phyloP scores from a whole-genome alignment of 2,329 filamentous ascomycete genomes.

The Trichoderma polysporum region DNA sequence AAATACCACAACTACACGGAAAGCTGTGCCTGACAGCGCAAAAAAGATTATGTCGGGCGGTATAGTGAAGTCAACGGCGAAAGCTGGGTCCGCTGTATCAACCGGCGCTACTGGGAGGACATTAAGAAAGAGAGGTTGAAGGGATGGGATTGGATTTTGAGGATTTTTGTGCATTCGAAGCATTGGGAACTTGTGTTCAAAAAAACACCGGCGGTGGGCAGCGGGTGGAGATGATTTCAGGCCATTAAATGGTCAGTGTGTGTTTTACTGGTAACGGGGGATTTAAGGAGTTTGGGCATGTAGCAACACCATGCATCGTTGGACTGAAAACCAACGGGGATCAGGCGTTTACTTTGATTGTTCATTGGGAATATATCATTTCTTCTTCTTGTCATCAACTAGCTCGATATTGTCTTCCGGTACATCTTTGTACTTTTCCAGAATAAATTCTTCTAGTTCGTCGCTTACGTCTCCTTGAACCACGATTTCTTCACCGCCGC shows the following conservation, averaged over 20 bases:
- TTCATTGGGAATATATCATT: slow-evolving; percentile 37
- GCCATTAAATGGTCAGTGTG: not conserved
- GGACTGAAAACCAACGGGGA: not conserved
- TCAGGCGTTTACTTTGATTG: slow-evolving; percentile 3
- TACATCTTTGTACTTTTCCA: slow-evolving; percentile 85
- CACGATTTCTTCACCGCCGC: slow-evolving; percentile 91
- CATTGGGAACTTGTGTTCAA: not conserved
- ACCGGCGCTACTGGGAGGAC: slow-evolving; percentile 51
- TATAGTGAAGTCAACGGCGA: slow-evolving; percentile 47
- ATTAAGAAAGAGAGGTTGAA: slow-evolving; percentile 53
- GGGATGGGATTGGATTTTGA: not conserved
- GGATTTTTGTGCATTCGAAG: not conserved
- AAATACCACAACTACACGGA: slow-evolving; percentile 43
- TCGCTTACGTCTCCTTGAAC: slow-evolving; percentile 96
- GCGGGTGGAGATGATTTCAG: not conserved
- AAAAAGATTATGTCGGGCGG: slow-evolving; percentile 52
- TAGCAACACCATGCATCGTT: slow-evolving; percentile 16
- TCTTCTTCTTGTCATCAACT: slow-evolving; percentile 95
- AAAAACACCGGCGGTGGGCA: not conserved
- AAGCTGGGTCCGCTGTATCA: slow-evolving; percentile 41
- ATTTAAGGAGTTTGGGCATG: slow-evolving; percentile 21
- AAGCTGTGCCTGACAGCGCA: slow-evolving; percentile 54
- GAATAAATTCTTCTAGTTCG: slow-evolving; percentile 87
- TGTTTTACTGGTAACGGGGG: not conserved
- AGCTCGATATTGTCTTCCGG: slow-evolving; percentile 94